Conservation (phyloP, 2,329 filamentous ascomycete species). For the Thielaviopsis musarum region DNA sequence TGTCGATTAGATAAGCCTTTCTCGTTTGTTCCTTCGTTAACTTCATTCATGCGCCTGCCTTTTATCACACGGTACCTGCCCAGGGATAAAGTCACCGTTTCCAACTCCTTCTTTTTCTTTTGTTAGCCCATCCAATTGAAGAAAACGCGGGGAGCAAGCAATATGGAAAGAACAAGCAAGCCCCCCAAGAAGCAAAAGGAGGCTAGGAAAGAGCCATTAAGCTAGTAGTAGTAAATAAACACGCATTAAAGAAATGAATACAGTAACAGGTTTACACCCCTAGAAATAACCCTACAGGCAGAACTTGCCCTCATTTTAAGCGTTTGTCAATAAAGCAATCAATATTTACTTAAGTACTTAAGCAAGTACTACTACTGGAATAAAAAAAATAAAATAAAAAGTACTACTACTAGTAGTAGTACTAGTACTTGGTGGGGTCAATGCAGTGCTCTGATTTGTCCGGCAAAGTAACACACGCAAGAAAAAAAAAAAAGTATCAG, state of each 20-base stretch:
- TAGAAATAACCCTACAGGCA: no score
- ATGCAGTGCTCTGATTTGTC: neutral
- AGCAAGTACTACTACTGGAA: no score
- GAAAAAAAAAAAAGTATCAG: neutral
- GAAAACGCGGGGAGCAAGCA: neutral
- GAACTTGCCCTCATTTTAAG: no score
- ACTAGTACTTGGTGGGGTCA: neutral
- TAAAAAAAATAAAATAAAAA: no score
- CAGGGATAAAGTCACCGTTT: neutral
- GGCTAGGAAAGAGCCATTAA: no score
- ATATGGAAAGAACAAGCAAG: neutral
- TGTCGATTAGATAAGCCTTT: constrained; percentile 2
- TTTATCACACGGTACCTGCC: neutral
- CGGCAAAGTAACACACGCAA: neutral
- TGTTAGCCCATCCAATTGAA: neutral
- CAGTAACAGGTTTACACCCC: no score
- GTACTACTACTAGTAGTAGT: no score
- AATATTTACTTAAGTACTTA: no score
- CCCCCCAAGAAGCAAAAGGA: no score
- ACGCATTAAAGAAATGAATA: no score
- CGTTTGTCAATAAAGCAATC: neutral
- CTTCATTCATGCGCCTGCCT: neutral
- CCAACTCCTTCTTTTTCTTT: neutral
- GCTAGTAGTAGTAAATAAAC: no score
- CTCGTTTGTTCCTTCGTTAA: neutral